A percentile compares a stretch with the other conserved stretches of the same genome.
Evolutionary conservation across 768 basidiomycete species (phyloP).

Genomic region (Podaxis sp.): DNA sequence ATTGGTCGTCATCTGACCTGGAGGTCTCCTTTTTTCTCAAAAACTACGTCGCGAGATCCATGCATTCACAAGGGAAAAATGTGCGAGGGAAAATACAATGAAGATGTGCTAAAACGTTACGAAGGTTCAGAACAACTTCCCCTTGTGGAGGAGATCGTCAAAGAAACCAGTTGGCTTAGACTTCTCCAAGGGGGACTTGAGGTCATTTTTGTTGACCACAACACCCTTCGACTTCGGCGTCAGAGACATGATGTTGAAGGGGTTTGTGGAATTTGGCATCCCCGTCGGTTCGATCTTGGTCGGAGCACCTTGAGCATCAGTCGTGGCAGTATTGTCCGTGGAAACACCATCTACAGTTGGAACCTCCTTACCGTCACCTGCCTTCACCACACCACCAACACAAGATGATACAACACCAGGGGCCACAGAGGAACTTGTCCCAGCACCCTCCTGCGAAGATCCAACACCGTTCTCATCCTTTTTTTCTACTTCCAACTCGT

Average conservation of each 20-base stretch:
- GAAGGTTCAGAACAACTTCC: background rate
- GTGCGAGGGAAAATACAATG: background rate
- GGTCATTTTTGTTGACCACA: background rate
- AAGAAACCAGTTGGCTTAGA: background rate
- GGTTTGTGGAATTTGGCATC: background rate
- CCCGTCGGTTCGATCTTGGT: background rate
- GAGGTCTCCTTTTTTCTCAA: too few relatives aligned
- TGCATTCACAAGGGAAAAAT: background rate
- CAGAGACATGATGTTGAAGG: background rate
- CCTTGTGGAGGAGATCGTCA: background rate
- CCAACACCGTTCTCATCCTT: slow-evolving; percentile 12
- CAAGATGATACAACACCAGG: background rate
- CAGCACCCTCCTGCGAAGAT: slow-evolving; percentile 1
- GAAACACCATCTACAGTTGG: background rate
- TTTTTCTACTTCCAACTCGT: slow-evolving; percentile 7
- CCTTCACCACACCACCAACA: background rate
- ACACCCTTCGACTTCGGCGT: background rate
- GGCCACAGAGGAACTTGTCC: slow-evolving; percentile 1
- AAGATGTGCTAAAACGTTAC: background rate
- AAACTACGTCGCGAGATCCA: too few relatives aligned
- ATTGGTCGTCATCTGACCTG: too few relatives aligned
- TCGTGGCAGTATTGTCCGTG: background rate
- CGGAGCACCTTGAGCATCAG: background rate
- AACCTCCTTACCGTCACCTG: slow-evolving; percentile 3
- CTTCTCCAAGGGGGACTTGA: background rate